Percentiles rank a stretch among this genome's conserved stretches.
These are phyloP conservation scores for Tolypocladium pustulatum DNA, from an alignment of 2,329 filamentous ascomycete genomes.

Conservation along the genomic window DNA sequence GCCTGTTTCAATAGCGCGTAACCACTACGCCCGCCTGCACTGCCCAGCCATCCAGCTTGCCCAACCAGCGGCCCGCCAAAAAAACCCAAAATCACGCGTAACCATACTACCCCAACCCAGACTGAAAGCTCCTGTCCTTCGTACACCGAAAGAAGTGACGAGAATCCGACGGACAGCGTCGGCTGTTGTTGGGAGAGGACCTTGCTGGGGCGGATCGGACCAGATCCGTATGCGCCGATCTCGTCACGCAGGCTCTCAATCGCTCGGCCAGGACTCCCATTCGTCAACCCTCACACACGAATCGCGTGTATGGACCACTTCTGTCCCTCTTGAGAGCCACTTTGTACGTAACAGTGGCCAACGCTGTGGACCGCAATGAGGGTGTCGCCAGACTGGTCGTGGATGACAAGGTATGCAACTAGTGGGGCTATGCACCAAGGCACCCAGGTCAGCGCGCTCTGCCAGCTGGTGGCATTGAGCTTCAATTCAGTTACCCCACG, in stretches of 20 bases:
- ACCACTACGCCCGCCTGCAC: neutral
- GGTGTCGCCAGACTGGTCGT: neutral
- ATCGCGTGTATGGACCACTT: neutral
- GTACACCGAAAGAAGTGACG: neutral
- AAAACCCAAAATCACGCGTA: neutral
- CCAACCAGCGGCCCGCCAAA: neutral
- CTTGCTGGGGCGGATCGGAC: neutral
- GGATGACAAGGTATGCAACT: slow-evolving; percentile 4
- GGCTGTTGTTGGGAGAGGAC: neutral
- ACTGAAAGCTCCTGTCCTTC: neutral
- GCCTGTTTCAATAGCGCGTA: neutral
- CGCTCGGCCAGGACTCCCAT: neutral
- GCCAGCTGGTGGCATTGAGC: neutral
- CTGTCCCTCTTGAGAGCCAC: neutral
- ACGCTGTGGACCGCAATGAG: neutral
- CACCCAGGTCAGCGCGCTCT: neutral
- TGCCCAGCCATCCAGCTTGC: neutral
- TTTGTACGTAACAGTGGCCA: neutral
- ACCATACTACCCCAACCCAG: neutral
- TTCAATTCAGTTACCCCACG: neutral
- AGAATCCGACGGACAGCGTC: neutral
- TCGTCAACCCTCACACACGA: neutral
- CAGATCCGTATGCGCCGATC: neutral
- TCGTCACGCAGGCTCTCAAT: neutral
- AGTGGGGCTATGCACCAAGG: slow-evolving; percentile 11